Percentiles rank a stretch among this genome's conserved stretches.
Evolutionary conservation across 2,329 filamentous ascomycete genomes (phyloP).

Genomic region (Diaporthe sp.): DNA sequence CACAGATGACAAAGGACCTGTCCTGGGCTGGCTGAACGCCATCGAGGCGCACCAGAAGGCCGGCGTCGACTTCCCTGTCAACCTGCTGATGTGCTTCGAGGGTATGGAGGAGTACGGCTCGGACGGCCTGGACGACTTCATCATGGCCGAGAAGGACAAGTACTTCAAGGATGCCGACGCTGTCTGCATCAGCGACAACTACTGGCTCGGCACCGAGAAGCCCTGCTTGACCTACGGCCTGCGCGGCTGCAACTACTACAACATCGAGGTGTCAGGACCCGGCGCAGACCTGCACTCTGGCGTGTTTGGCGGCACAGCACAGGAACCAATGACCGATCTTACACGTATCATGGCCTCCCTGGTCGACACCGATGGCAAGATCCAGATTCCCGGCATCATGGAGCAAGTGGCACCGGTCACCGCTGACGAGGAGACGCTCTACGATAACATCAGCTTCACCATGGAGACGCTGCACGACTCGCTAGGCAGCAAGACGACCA

Average conservation of each 20-base stretch:
- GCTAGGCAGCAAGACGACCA: constrained; percentile 88
- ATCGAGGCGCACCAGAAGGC: constrained; percentile 98
- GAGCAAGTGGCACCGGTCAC: constrained; percentile 93
- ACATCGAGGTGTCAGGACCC: constrained; percentile 88
- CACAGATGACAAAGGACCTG: constrained; percentile 98
- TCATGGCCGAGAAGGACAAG: constrained; percentile 89
- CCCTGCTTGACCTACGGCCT: constrained; percentile 98
- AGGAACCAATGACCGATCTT: constrained; percentile 98
- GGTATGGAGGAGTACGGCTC: constrained; percentile 99
- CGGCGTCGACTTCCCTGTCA: constrained; percentile 94
- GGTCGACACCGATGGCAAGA: constrained; percentile 92
- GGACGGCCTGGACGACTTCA: constrained; percentile 95
- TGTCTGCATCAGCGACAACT: constrained; percentile 99
- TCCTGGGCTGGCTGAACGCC: constrained; percentile 96
- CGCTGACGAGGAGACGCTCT: constrained; percentile 88
- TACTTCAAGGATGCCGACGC: constrained; percentile 97
- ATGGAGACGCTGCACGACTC: constrained; percentile 97
- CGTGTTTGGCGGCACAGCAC: constrained; percentile 95
- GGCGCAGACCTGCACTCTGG: constrained; percentile 96
- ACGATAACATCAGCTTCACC: constrained; percentile 90
- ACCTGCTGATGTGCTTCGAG: constrained; percentile 99
- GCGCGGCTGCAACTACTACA: constrained; percentile 98
- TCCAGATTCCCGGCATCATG: constrained; percentile 92
- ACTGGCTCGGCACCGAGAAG: constrained; percentile 99
- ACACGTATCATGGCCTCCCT: constrained; percentile 85